phyloP scores from a whole-genome alignment of 805 yeast species.

The Zygoascus flipseniorum region DNA sequence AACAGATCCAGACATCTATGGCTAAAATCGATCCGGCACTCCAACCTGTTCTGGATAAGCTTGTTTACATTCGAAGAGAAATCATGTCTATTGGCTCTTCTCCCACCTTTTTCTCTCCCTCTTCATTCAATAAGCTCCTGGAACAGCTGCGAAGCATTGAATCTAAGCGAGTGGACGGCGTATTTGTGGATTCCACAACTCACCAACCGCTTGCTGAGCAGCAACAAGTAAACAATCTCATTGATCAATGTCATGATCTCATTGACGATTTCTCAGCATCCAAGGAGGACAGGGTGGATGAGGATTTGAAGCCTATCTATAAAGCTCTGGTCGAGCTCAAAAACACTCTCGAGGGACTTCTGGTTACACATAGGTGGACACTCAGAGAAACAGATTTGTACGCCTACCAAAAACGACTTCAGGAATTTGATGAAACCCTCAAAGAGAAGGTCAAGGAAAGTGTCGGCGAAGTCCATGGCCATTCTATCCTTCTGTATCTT shows the following conservation, averaged over 20 bases:
- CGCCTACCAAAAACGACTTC: conserved; percentile 66
- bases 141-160: conserved; percentile 38
- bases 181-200: conserved; percentile 32
- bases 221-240: conserved; percentile 30
- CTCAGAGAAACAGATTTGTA: conserved; percentile 91
- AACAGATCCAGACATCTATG: conserved; percentile 47
- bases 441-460: conserved; percentile 18
- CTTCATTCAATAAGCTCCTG: conserved; percentile 28
- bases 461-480: conserved; percentile 16
- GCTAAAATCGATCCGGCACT: conserved; percentile 45
- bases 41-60: conserved; percentile 44
- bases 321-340: conserved; percentile 56
- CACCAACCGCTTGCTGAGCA: conserved; percentile 22
- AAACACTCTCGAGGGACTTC: conserved; percentile 66
- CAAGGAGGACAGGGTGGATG: conserved; percentile 30
- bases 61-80: conserved; percentile 56
- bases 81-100: conserved; percentile 44
- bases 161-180: conserved; percentile 46
- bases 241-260: conserved; percentile 76
- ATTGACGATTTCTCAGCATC: conserved; percentile 57
- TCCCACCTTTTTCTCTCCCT: conserved; percentile 26
- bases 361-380: conserved; percentile 95
- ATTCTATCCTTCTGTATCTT: conserved; percentile 56
- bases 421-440: conserved; percentile 65
- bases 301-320: conserved; percentile 51